Conservation (phyloP, 495 filamentous ascomycete genomes). For the Lasiosphaeriaceae sp. region DNA sequence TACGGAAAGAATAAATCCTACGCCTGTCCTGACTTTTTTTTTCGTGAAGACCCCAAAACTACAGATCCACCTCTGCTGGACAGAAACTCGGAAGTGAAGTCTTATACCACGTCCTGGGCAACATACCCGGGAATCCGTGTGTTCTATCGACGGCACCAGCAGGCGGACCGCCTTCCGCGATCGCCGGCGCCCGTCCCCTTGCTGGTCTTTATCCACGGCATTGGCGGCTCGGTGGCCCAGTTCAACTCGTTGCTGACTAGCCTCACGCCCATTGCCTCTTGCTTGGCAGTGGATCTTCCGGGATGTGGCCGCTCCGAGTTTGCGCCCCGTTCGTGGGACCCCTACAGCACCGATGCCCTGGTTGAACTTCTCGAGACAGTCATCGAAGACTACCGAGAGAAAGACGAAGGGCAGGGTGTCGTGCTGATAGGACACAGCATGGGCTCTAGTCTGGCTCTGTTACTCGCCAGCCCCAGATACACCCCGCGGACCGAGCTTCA, state of each 20-base stretch:
- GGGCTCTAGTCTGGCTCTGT: slow-evolving; percentile 73
- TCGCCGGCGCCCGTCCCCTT: slow-evolving; percentile 72
- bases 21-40: background rate
- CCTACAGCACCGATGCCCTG: slow-evolving; percentile 74
- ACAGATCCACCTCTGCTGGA: slow-evolving; percentile 74
- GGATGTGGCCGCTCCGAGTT: slow-evolving; percentile 81
- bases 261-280: slow-evolving; percentile 80
- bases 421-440: slow-evolving; percentile 85
- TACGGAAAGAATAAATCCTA: background rate
- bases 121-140: slow-evolving; percentile 76
- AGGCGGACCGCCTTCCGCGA: slow-evolving; percentile 70
- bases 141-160: slow-evolving; percentile 77
- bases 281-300: slow-evolving; percentile 84
- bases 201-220: slow-evolving; percentile 85
- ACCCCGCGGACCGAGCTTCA: slow-evolving; percentile 42
- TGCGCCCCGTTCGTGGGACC: slow-evolving; percentile 64
- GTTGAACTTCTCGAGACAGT: slow-evolving; percentile 67
- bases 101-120: slow-evolving; percentile 64
- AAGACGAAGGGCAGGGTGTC: slow-evolving; percentile 64
- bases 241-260: slow-evolving; percentile 79
- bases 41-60: slow-evolving; percentile 25
- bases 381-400: slow-evolving; percentile 67
- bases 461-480: slow-evolving; percentile 63
- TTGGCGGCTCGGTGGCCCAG: slow-evolving; percentile 85
- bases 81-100: slow-evolving; percentile 67